phyloP scores from a whole-genome alignment of 2,329 filamentous ascomycete genomes.

The Nemania serpens region DNA sequence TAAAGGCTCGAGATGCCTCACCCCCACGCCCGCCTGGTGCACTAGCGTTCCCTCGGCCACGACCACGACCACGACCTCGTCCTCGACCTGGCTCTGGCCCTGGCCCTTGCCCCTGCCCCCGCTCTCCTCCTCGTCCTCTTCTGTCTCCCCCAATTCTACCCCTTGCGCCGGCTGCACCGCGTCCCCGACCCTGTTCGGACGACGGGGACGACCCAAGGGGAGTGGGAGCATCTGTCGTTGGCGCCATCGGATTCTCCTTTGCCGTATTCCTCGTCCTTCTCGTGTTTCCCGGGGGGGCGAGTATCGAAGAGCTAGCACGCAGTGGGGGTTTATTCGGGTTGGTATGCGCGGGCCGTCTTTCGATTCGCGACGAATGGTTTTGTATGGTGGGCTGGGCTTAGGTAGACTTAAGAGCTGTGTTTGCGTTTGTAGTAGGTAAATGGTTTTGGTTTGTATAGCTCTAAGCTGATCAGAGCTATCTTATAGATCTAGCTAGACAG shows the following conservation, averaged over 20 bases:
- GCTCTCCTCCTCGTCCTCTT: slow-evolving; percentile 48
- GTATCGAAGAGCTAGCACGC: not conserved
- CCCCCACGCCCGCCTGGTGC: slow-evolving; percentile 45
- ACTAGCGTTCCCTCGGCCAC: slow-evolving; percentile 40
- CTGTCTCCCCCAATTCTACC: slow-evolving; percentile 48
- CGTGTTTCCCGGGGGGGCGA: not conserved
- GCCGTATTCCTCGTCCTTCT: not conserved
- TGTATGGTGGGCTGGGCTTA: no score
- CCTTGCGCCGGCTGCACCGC: slow-evolving; percentile 43
- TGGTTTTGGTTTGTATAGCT: no score
- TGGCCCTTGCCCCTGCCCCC: slow-evolving; percentile 48
- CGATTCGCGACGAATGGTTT: no score
- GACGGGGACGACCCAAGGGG: slow-evolving; percentile 17
- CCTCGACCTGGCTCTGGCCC: slow-evolving; percentile 48
- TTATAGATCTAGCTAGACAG: no score
- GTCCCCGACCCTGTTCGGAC: slow-evolving; percentile 33
- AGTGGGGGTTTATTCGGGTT: not conserved
- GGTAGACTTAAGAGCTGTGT: no score
- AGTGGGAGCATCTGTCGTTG: slow-evolving; percentile 10
- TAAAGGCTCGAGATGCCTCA: slow-evolving; percentile 38
- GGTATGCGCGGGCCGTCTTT: not conserved
- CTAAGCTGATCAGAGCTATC: no score
- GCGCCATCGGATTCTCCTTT: slow-evolving; percentile 19
- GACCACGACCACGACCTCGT: slow-evolving; percentile 51
- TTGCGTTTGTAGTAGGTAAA: no score